A percentile compares a stretch with the other conserved stretches of the same genome.
phyloP scores from a whole-genome alignment of 352 stramenopile species.

The Thalassiosira livingstoniorum region DNA sequence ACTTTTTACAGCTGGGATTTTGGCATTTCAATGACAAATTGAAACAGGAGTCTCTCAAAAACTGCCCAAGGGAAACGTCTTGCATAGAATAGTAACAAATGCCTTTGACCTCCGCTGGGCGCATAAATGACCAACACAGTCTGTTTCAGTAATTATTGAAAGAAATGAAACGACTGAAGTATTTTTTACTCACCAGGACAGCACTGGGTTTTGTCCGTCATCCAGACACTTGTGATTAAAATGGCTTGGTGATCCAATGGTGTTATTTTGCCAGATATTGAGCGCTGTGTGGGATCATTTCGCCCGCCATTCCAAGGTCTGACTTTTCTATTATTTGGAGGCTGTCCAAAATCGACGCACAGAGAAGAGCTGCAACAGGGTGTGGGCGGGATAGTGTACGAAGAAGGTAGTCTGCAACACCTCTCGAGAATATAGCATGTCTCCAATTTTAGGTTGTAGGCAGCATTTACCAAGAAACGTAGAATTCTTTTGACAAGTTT shows the following conservation, averaged over 20 bases:
- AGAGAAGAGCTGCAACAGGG: slow-evolving; percentile 76
- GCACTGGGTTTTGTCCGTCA: slow-evolving; percentile 86
- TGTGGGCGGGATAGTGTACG: slow-evolving; percentile 66
- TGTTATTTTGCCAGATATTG: slow-evolving; percentile 77
- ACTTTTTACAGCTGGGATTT: slow-evolving; percentile 86
- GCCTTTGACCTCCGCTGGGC: slow-evolving; percentile 87
- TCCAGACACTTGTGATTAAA: slow-evolving; percentile 87
- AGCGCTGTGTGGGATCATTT: slow-evolving; percentile 74
- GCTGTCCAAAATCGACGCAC: slow-evolving; percentile 81
- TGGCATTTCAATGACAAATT: slow-evolving; percentile 85
- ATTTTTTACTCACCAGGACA: slow-evolving; percentile 24
- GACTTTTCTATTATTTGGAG: slow-evolving; percentile 72
- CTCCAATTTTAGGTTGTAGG: slow-evolving; percentile 96
- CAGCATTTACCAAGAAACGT: slow-evolving; percentile 90
- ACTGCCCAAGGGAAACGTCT: slow-evolving; percentile 88
- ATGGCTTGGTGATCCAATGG: slow-evolving; percentile 87
- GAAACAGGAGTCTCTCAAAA: slow-evolving; percentile 88
- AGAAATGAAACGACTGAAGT: neutral
- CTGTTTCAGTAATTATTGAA: neutral
- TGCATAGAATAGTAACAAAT: slow-evolving; percentile 88
- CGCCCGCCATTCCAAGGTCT: slow-evolving; percentile 82
- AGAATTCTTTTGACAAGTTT: slow-evolving; percentile 93
- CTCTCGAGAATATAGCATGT: slow-evolving; percentile 93
- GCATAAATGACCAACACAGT: neutral
- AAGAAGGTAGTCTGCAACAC: slow-evolving; percentile 79